Evolutionary conservation across 2,329 filamentous ascomycete species (phyloP).

Genomic region (Epichloe typhina): DNA sequence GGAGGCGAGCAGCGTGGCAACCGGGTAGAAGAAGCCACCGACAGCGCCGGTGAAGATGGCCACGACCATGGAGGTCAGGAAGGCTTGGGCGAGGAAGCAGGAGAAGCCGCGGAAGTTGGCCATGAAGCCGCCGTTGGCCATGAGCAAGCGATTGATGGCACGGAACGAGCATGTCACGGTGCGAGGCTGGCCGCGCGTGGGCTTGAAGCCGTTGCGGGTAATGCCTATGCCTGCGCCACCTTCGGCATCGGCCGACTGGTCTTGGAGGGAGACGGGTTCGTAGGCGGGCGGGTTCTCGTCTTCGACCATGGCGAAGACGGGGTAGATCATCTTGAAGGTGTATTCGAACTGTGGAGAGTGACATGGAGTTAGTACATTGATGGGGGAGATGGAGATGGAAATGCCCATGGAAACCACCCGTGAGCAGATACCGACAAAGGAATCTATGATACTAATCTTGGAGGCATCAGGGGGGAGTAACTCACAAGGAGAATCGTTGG

Average conservation of each 20-base stretch:
- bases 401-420: too few relatives aligned
- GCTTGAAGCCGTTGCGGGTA: constrained; percentile 20
- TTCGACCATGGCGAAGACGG: constrained; percentile 44
- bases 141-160: constrained; percentile 41
- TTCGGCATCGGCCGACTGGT: constrained; percentile 21
- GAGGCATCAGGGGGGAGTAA: background rate
- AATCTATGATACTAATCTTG: too few relatives aligned
- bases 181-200: constrained; percentile 20
- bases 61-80: constrained; percentile 24
- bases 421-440: too few relatives aligned
- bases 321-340: constrained; percentile 36
- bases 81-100: constrained; percentile 28
- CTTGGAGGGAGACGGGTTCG: constrained; percentile 34
- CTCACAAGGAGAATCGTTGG: constrained; percentile 31
- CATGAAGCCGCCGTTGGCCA: constrained; percentile 46
- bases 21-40: constrained; percentile 28
- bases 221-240: constrained; percentile 11
- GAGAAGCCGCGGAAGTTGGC: constrained; percentile 58
- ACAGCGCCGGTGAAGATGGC: constrained; percentile 31
- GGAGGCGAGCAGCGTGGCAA: constrained; percentile 38
- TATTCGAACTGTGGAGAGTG: constrained; percentile 29
- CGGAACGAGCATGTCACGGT: constrained; percentile 39
- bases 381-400: too few relatives aligned
- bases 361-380: background rate
- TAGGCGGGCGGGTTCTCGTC: constrained; percentile 43